Conservation (phyloP, 164 flowering plant species). For the Sextonia rubra region DNA sequence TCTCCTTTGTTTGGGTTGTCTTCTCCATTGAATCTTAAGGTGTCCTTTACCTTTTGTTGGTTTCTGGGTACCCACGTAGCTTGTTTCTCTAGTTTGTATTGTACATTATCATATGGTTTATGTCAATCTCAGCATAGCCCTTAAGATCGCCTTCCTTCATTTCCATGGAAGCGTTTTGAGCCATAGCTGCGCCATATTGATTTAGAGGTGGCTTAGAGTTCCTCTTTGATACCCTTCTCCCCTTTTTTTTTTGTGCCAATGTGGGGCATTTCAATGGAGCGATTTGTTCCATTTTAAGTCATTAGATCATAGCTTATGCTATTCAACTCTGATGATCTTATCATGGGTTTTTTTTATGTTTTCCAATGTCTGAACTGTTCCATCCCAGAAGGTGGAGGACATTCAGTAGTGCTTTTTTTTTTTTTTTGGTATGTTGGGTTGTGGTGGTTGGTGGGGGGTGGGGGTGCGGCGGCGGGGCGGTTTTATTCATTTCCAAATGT, state of each 20-base stretch:
- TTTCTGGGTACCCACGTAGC: too few relatives aligned
- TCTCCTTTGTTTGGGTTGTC: too few relatives aligned
- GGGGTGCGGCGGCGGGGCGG: too few relatives aligned
- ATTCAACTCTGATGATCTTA: neutral
- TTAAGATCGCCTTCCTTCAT: slow-evolving; percentile 2
- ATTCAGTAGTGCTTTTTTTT: neutral
- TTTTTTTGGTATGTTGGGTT: too few relatives aligned
- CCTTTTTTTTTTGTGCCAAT: neutral
- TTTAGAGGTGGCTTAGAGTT: neutral
- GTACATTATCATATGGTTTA: neutral
- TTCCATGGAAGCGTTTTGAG: slow-evolving; percentile 3
- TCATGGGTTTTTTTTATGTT: neutral
- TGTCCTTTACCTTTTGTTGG: too few relatives aligned
- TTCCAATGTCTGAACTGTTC: neutral
- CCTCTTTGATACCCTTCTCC: neutral
- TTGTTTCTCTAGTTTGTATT: too few relatives aligned
- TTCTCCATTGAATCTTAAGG: too few relatives aligned
- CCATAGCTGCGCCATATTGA: neutral
- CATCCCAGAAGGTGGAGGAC: neutral
- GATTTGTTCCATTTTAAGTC: neutral
- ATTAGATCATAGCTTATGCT: neutral
- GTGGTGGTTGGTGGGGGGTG: too few relatives aligned
- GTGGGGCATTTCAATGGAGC: neutral
- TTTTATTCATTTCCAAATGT: too few relatives aligned
- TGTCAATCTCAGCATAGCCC: neutral